Conservation (phyloP, 108 stramenopile species). For the Bacterosira constricta region DNA sequence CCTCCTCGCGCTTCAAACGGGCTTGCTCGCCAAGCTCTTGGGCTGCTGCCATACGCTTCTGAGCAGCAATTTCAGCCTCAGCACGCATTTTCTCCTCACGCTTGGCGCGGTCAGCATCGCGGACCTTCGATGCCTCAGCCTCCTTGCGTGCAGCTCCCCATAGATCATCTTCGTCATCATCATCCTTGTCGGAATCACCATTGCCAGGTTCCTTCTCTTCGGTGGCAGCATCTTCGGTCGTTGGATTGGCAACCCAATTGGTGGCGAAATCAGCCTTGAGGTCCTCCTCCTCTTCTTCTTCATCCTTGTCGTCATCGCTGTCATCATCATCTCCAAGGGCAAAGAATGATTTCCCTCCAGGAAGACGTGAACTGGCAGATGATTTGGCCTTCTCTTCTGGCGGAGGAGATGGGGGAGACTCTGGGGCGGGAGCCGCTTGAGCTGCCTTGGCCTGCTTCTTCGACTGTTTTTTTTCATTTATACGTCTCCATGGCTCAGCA, state of each 20-base stretch:
- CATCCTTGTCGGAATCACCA: constrained; percentile 54
- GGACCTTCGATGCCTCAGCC: constrained; percentile 71
- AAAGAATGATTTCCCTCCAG: constrained; percentile 66
- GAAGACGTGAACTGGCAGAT: constrained; percentile 22
- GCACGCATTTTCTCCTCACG: constrained; percentile 81
- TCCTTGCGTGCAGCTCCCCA: constrained; percentile 83
- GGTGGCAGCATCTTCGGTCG: constrained; percentile 22
- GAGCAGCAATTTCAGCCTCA: constrained; percentile 74
- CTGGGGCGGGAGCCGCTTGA: constrained; percentile 39
- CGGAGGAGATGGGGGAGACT: constrained; percentile 25
- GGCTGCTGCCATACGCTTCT: constrained; percentile 77
- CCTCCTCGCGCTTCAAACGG: constrained; percentile 70
- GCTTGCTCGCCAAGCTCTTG: constrained; percentile 78
- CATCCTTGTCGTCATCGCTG: constrained; percentile 52
- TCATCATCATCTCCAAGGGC: constrained; percentile 70
- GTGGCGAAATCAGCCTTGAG: constrained; percentile 53
- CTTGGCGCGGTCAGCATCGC: constrained; percentile 80
- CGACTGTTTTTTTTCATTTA: constrained; percentile 49
- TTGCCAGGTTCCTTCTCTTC: constrained; percentile 20
- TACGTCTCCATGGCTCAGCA: too few relatives aligned
- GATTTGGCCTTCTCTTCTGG: constrained; percentile 13
- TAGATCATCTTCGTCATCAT: constrained; percentile 70
- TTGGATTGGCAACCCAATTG: constrained; percentile 69
- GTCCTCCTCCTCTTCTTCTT: constrained; percentile 69
- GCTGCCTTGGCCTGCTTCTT: constrained; percentile 47